Evolutionary conservation across 129 eudicot genomes (phyloP), one percentile per base, ranked within the genome.

Genomic region (Smallanthus sonchifolius): DNA sequence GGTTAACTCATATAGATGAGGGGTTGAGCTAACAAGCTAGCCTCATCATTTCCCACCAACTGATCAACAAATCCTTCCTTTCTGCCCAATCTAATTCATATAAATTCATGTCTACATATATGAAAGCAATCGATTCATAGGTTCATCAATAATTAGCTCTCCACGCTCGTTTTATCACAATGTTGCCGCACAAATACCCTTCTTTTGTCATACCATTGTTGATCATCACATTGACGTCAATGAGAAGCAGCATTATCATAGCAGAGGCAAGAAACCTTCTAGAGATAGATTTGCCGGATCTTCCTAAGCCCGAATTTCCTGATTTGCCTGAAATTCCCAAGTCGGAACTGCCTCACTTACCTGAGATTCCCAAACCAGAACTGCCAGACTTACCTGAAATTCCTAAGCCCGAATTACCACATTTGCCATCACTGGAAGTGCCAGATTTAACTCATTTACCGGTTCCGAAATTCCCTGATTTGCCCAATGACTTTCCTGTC

Each of bases 241-340:
- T 77, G 68, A 67, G 62, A 4, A 73, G 15, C 69, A 55, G 63
- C 76, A 57, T 69, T 15, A 82, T 77, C 28, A 3, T 82, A 62
- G 79, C 76, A 1, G 82, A 82, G 32, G 82, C 82, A 45, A 77
- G 86, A 77, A 55, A 60, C 61, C 79, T 73, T 82, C 51, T 82
- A 4, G 86, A 77, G 66, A 78, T 77, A 66, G 48, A 54, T n/a
- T 49, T 82, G 19, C 79, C 86, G 6, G 79, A 82, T 28, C 67
- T 82, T 65, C 82, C 82, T 5, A 77, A 65, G 17, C 74, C 54
- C 6, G 75, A 76, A 65, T 15, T 82, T 3, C 82, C 85, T 2
- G 65, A 80, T 39, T 49, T 80, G 3, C 84, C 84, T 7, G 77
- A 82, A 15, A 39, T 73, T 28, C 76, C 84, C 36, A 79, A 79